phyloP scores from a whole-genome alignment of 306 rosid species.

The Pyrus communis region DNA sequence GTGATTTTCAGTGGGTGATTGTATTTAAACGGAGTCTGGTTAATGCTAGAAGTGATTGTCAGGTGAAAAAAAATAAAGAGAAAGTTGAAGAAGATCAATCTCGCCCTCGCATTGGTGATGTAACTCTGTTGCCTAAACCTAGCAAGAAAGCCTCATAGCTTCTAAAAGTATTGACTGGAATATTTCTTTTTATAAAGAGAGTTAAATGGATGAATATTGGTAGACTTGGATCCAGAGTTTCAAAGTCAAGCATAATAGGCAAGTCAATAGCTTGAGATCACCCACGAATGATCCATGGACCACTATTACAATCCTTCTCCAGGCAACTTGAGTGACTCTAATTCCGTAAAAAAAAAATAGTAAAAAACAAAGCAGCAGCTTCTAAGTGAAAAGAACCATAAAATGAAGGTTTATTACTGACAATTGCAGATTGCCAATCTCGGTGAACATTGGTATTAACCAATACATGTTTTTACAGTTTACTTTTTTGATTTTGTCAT shows the following conservation, averaged over 20 bases:
- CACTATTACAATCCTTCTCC: neutral
- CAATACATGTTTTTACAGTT: neutral
- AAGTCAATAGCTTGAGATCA: neutral
- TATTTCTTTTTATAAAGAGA: neutral
- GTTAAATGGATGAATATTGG: neutral
- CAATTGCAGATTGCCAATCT: neutral
- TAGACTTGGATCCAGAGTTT: neutral
- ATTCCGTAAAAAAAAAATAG: neutral
- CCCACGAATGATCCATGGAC: neutral
- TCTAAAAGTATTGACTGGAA: neutral
- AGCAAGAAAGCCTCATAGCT: neutral
- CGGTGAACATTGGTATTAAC: neutral
- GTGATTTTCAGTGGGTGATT: neutral
- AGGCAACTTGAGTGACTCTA: neutral
- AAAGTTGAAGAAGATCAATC: neutral
- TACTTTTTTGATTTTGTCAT: neutral
- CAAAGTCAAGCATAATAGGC: neutral
- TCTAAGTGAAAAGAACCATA: neutral
- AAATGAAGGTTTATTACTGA: neutral
- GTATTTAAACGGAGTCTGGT: neutral
- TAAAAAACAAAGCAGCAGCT: neutral
- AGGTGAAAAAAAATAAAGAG: neutral
- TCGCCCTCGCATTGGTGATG: neutral
- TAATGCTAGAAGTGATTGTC: neutral
- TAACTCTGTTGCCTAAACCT: neutral